Conservation (phyloP, 768 basidiomycete genomes). For the Sporobolomyces pararoseus region DNA sequence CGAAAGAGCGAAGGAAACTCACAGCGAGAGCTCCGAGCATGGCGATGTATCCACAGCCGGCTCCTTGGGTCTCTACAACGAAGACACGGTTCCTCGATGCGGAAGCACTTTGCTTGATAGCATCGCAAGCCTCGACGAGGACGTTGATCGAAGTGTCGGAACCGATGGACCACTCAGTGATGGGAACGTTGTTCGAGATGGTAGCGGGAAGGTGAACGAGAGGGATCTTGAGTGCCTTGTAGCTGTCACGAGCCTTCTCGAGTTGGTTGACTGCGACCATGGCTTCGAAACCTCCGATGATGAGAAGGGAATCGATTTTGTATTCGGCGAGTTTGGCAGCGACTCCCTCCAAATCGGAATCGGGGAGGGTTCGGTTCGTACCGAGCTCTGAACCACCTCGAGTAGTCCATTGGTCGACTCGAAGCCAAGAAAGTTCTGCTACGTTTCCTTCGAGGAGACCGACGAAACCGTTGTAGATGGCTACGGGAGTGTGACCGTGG, state of each 20-base stretch:
- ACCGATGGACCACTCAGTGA: constrained; percentile 93
- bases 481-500: constrained; percentile 88
- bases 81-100: constrained; percentile 95
- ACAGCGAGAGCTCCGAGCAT: constrained; percentile 94
- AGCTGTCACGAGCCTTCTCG: constrained; percentile 72
- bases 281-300: constrained; percentile 96
- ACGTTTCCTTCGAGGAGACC: constrained; percentile 88
- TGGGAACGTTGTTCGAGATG: constrained; percentile 94
- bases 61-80: constrained; percentile 96
- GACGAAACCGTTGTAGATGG: constrained; percentile 90
- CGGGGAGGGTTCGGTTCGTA: constrained; percentile 85
- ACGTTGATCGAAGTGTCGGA: constrained; percentile 98
- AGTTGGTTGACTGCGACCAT: constrained; percentile 74
- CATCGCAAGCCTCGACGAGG: constrained; percentile 92
- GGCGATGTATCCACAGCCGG: constrained; percentile 91
- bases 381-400: constrained; percentile 97
- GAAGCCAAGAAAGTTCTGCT: constrained; percentile 84
- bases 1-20: constrained; percentile 49
- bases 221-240: constrained; percentile 86
- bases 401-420: constrained; percentile 92
- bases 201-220: constrained; percentile 88
- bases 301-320: constrained; percentile 68
- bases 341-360: constrained; percentile 76
- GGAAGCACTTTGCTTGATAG: constrained; percentile 96
- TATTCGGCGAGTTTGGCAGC: constrained; percentile 89